Percentiles rank a stretch among this genome's conserved stretches.
Evolutionary conservation across 805 yeast genomes (phyloP).

Genomic region (Cyberlindnera maritima): DNA sequence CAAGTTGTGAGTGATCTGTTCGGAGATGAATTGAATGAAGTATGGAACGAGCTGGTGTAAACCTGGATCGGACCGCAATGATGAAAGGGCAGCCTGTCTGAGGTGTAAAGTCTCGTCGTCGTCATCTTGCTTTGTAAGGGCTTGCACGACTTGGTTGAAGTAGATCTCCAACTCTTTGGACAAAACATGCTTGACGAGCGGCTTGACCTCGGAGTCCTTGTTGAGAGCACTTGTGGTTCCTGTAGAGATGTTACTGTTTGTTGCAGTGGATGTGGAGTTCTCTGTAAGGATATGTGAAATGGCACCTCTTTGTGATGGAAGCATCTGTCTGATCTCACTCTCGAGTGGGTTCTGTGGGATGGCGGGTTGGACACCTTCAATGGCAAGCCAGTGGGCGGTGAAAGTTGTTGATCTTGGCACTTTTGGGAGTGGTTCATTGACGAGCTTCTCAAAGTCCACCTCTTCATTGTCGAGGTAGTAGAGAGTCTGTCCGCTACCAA

Average conservation of each 20-base stretch:
- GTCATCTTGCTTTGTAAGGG: slow-evolving; percentile 58
- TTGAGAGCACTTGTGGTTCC: slow-evolving; percentile 13
- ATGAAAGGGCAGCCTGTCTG: slow-evolving; percentile 77
- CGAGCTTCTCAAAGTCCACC: slow-evolving; percentile 88
- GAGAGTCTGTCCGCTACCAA: slow-evolving; percentile 89
- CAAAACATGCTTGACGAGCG: slow-evolving; percentile 89
- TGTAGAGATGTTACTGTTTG: slow-evolving; percentile 19
- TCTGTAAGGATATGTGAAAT: slow-evolving; percentile 58
- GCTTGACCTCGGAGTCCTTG: slow-evolving; percentile 66
- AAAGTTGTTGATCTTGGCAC: slow-evolving; percentile 91
- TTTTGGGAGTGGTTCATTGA: slow-evolving; percentile 91
- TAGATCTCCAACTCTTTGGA: slow-evolving; percentile 93
- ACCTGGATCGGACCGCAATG: slow-evolving; percentile 90
- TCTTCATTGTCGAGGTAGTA: slow-evolving; percentile 92
- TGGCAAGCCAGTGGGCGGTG: slow-evolving; percentile 96
- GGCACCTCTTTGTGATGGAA: slow-evolving; percentile 83
- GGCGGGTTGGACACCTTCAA: slow-evolving; percentile 97
- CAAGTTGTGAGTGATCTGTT: slow-evolving; percentile 86
- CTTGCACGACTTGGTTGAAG: slow-evolving; percentile 85
- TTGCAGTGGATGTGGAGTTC: slow-evolving; percentile 35
- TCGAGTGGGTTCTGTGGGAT: slow-evolving; percentile 92
- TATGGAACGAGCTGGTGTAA: slow-evolving; percentile 95
- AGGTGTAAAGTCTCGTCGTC: slow-evolving; percentile 40
- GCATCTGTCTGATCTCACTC: slow-evolving; percentile 71
- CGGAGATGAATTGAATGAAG: slow-evolving; percentile 93